Base-by-base conservation (phyloP, 2,329 filamentous ascomycete species). In the Rutstroemia sp. region DNA sequence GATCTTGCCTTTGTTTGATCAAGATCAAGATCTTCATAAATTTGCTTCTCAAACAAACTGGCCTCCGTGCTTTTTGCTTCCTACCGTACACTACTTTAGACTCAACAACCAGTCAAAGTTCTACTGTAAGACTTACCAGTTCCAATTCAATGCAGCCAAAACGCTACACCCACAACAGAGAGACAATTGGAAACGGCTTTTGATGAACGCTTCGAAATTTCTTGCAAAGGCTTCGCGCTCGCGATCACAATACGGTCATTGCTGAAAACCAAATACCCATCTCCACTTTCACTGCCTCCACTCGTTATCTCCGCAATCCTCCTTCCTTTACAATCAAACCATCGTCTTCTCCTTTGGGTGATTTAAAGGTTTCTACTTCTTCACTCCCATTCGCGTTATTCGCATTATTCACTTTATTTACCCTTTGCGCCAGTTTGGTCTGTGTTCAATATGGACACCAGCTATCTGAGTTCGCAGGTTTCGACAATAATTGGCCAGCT, bases 381-480 rank as follows among this genome's bases (percentile, higher is more conserved):
- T 37, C 34, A 41, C 16, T 46, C 45, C 23, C 39, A 46, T 23
- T 23, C 5, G 23, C 23, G 23, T 23, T 23, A 46, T 47, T 39
- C 30, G 37, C 27, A 14, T 30, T 44, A 27, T 39, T 55, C 27
- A 30, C 16, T n/a, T 34, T 39, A 14, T 18, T 49, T 49, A 34
- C 23, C 27, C 46, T 19, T 42, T 25, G 46, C 46, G 47, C 34
- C 49, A 38, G 21, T 23, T 55, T 27, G 52, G 37, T 27, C 50
- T 44, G 25, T 16, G 47, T 42, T 48, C 61, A 63, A 59, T 54
- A 95, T 96, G 85, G 92, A 96, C 74, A 90, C 92, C 58, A 90
- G 88, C 71, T 95, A 95, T 73, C 79, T 97, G 70, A 88, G 90
- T 66, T 90, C 95, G 72, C 94, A 97, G 82, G 90, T 99, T 75